Percentiles rank a stretch among this genome's conserved stretches.
These are phyloP conservation scores for Myriosclerotinia scirpicola DNA, from an alignment of 2,329 filamentous ascomycete species.

Conservation along the genomic window DNA sequence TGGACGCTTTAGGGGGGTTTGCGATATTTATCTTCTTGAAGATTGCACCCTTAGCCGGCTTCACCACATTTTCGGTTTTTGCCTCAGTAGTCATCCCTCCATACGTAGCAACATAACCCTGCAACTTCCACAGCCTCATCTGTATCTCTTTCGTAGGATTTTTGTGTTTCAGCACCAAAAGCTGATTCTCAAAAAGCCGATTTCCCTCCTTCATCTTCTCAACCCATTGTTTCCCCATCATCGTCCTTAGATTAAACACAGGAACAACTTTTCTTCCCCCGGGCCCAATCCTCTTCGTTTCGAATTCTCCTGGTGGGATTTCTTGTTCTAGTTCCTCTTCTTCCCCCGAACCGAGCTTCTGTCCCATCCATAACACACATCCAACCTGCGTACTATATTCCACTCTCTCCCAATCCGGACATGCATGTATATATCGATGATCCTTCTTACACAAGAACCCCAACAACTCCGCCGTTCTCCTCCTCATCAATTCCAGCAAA, in stretches of 20 bases:
- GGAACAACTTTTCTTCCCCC: conserved; percentile 42
- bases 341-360: conserved; percentile 1
- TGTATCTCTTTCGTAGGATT: conserved; percentile 49
- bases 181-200: conserved; percentile 37
- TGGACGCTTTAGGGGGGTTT: not conserved
- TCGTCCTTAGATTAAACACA: conserved; percentile 53
- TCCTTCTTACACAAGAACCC: conserved; percentile 42
- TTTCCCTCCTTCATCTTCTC: conserved; percentile 43
- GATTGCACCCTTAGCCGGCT: not conserved
- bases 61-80: not conserved
- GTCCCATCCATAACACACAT: conserved; percentile 35
- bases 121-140: conserved; percentile 56
- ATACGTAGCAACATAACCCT: conserved; percentile 51
- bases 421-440: conserved; percentile 47
- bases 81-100: not conserved
- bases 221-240: conserved; percentile 53
- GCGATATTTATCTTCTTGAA: not conserved
- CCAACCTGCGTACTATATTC: conserved; percentile 40
- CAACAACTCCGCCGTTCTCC: conserved; percentile 49
- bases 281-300: conserved; percentile 46
- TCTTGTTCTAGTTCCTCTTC: conserved; percentile 15
- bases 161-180: conserved; percentile 46
- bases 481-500: conserved; percentile 52
- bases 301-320: conserved; percentile 43
- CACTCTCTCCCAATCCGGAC: conserved; percentile 48